A percentile compares a stretch with the other conserved stretches of the same genome.
Evolutionary conservation across 495 filamentous ascomycete genomes (phyloP).

Genomic region (Rusavskia elegans): DNA sequence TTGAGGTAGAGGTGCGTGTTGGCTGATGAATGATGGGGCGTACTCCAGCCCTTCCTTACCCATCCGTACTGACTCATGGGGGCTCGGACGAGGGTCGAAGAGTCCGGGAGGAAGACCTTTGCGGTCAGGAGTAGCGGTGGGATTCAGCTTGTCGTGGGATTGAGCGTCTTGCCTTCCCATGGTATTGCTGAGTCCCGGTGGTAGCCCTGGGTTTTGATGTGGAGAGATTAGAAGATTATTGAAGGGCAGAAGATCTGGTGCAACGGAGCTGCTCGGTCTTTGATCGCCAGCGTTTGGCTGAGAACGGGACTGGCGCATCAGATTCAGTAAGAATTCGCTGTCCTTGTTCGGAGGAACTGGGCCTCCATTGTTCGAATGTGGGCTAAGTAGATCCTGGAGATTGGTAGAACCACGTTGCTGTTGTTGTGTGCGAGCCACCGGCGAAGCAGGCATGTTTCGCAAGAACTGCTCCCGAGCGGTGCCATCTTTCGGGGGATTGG

Average conservation of each 20-base stretch:
- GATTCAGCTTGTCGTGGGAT: conserved; percentile 21
- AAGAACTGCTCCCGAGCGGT: conserved; percentile 6
- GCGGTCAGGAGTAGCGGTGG: conserved; percentile 9
- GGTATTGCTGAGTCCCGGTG: conserved; percentile 28
- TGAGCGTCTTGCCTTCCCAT: conserved; percentile 31
- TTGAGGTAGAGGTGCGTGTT: conserved; percentile 17
- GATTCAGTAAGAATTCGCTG: conserved; percentile 31
- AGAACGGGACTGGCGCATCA: conserved; percentile 36
- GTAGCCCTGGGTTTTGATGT: conserved; percentile 23
- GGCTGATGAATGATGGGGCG: conserved; percentile 16
- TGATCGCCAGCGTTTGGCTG: conserved; percentile 19
- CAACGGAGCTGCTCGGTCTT: conserved; percentile 14
- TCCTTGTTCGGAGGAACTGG: conserved; percentile 25
- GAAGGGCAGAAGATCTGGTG: conserved; percentile 26
- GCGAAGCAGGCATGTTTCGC: conserved; percentile 12
- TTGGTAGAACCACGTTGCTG: conserved; percentile 20
- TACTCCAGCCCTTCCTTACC: not conserved
- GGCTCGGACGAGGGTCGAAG: conserved; percentile 21
- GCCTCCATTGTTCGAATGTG: conserved; percentile 14
- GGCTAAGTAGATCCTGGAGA: conserved; percentile 19
- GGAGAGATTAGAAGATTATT: conserved; percentile 30
- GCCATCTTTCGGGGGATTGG: conserved; percentile 2
- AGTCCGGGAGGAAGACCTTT: conserved; percentile 28
- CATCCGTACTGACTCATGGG: conserved; percentile 27
- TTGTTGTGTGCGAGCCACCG: conserved; percentile 19